phyloP scores from a whole-genome alignment of 192 early-diverging fungal species.

The Rhizophagus sp. region DNA sequence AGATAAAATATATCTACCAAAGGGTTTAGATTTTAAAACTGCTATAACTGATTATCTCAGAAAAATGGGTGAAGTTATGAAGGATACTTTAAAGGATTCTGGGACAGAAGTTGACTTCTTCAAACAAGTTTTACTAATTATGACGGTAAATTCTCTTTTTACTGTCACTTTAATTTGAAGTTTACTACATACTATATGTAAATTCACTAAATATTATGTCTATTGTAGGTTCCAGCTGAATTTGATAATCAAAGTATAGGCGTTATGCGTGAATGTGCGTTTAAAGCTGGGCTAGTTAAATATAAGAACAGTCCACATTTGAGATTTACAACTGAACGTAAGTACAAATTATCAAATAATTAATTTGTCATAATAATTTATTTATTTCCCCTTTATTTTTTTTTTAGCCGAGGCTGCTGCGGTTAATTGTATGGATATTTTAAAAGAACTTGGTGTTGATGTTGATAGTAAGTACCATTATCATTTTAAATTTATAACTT shows the following conservation, averaged over 20 bases:
- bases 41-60: neutral
- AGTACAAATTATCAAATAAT: neutral
- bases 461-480: neutral
- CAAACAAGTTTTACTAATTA: neutral
- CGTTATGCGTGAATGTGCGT: neutral
- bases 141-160: neutral
- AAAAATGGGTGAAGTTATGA: neutral
- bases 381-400: neutral
- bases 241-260: neutral
- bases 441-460: neutral
- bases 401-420: slow-evolving; percentile 18
- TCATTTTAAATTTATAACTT: neutral
- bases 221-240: neutral
- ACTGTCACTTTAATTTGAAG: neutral
- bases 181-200: too few species aligned
- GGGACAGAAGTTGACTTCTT: neutral
- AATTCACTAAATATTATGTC: too few species aligned
- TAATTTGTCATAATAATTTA: too few species aligned
- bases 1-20: neutral
- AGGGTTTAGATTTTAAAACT: neutral
- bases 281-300: neutral
- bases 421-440: neutral
- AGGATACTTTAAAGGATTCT: neutral
- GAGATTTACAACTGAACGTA: slow-evolving; percentile 19
- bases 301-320: neutral